Evolutionary conservation across 176 grass and related monocot species (phyloP).

Genomic region (Oryza punctata): DNA sequence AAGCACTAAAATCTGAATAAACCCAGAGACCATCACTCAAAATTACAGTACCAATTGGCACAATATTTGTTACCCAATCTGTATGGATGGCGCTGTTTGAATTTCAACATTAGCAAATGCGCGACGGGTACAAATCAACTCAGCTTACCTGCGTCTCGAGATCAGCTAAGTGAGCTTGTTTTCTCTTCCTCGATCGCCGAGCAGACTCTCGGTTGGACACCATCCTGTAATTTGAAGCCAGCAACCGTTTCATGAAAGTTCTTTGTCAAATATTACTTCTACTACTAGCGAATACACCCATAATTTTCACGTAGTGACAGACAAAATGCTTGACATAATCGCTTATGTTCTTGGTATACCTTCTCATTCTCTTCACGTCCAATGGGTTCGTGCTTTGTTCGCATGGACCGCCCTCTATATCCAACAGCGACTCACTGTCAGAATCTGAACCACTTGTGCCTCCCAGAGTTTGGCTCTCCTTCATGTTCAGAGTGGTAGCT

Average conservation of each 20-base stretch:
- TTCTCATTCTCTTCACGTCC: slow-evolving; percentile 77
- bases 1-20: neutral
- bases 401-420: slow-evolving; percentile 58
- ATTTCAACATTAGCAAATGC: neutral
- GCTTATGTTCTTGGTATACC: slow-evolving; percentile 46
- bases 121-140: neutral
- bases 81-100: neutral
- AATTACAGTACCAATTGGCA: neutral
- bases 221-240: slow-evolving; percentile 59
- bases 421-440: slow-evolving; percentile 61
- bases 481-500: slow-evolving; percentile 59
- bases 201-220: slow-evolving; percentile 97
- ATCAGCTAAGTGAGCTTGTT: slow-evolving; percentile 83
- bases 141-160: slow-evolving; percentile 75
- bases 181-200: slow-evolving; percentile 88
- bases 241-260: neutral
- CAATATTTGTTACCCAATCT: neutral
- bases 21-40: neutral
- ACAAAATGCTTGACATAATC: neutral
- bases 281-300: neutral
- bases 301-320: neutral
- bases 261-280: neutral
- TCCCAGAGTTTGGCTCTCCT: slow-evolving; percentile 65
- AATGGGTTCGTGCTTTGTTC: slow-evolving; percentile 62
- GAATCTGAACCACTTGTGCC: slow-evolving; percentile 84